A percentile compares a stretch with the other conserved stretches of the same genome.
Conservation (phyloP, 2,329 filamentous ascomycete species). For the Fusarium nematophilum region DNA sequence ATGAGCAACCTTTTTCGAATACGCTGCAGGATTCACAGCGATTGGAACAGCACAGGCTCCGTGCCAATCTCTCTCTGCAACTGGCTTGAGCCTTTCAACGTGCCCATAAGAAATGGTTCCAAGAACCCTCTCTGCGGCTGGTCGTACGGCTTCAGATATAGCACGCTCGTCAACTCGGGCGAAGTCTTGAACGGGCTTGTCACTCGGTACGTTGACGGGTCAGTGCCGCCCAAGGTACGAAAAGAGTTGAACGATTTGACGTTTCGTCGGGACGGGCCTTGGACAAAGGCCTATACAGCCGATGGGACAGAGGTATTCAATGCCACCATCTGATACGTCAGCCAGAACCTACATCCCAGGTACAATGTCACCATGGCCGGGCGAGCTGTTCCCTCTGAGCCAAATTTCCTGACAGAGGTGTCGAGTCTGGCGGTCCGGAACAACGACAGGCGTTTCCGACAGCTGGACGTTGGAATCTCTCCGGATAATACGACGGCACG, state of each 20-base stretch:
- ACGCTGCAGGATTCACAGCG: neutral
- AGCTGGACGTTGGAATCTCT: no score
- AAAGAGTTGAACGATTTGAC: neutral
- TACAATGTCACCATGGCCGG: no score
- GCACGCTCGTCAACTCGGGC: conserved; percentile 8
- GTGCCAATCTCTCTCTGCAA: conserved; percentile 14
- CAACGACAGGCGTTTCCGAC: no score
- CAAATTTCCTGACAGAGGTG: no score
- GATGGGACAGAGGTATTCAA: no score
- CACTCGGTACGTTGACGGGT: accelerated
- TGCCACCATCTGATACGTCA: no score
- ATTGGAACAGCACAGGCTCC: neutral
- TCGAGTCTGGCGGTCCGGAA: no score
- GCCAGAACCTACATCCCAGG: no score
- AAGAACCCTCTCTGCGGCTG: conserved; percentile 2
- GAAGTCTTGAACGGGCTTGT: conserved; percentile 4
- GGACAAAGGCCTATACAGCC: no score
- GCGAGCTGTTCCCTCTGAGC: no score
- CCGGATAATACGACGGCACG: no score
- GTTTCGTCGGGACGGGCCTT: accelerated
- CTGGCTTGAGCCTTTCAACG: neutral
- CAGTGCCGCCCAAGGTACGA: neutral
- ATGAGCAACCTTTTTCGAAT: neutral
- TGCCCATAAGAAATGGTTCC: accelerated
- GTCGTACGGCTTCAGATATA: neutral